phyloP scores from a whole-genome alignment of 768 basidiomycete genomes.

The Mycena capillaripes region DNA sequence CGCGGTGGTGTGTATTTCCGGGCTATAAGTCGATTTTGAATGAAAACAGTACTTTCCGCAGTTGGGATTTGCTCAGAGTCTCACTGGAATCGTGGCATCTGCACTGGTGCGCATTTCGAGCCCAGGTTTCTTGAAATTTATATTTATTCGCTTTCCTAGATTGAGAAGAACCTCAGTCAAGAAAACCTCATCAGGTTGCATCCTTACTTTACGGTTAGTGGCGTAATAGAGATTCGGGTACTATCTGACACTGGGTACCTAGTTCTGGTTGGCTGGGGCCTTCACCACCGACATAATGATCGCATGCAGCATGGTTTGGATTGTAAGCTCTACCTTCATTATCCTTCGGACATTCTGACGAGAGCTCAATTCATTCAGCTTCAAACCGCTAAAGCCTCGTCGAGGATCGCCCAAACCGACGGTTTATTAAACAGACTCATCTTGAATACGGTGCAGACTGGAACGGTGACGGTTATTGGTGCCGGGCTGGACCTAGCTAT shows the following conservation, averaged over 20 bases:
- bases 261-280: conserved; percentile 18
- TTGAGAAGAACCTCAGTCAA: neutral
- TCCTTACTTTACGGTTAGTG: conserved; percentile 7
- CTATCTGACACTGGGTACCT: too few relatives aligned
- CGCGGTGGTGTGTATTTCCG: conserved; percentile 16
- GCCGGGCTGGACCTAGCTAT: neutral
- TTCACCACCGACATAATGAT: conserved; percentile 19
- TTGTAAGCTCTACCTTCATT: neutral
- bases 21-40: neutral
- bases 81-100: neutral
- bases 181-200: conserved; percentile 2
- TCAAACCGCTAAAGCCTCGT: neutral
- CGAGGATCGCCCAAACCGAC: neutral
- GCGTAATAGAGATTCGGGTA: neutral
- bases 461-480: neutral
- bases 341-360: neutral
- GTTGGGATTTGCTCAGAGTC: neutral
- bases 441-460: conserved; percentile 1
- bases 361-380: neutral
- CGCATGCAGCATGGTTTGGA: conserved; percentile 11
- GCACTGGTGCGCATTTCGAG: neutral
- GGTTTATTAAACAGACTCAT: conserved; percentile 2
- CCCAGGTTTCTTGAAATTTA: neutral
- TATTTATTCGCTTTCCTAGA: too few relatives aligned
- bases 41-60: neutral